Base-by-base conservation (phyloP, 2,329 filamentous ascomycete species). In the Stachybotrys elegans region DNA sequence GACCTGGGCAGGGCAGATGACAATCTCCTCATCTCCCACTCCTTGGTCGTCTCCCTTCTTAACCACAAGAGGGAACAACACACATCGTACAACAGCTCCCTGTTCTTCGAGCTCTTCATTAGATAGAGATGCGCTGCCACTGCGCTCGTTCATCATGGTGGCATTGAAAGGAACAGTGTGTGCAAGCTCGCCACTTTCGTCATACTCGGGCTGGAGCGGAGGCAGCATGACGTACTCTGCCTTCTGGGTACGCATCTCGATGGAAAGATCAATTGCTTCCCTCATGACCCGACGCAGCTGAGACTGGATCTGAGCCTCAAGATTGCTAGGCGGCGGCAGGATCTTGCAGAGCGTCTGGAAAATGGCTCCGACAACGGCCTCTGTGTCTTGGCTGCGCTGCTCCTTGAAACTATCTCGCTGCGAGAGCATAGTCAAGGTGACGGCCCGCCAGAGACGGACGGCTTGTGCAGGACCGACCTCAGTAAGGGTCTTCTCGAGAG, bases 221-320 rank as follows among this genome's bases (percentile, higher is more conserved):
- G 93, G 92, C 16, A 97, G 82, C 92, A 98, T 98, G 72, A 95
- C 93, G 71, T 95, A 98, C 70, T 97, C 93, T 29, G 93, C 90
- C 47, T 89, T 83, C 65, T 98, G 93, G 14, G 86, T 94, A 61
- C 93, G 90, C 93, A 98, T 98, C 70, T 96, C 91, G 52, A 98
- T 83, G 1, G 90, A 90, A 11, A 98, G 79, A 46, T 88, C 86
- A 40, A 96, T 93, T 1, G 94, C 93, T 49, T 92, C 81, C 52
- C 82, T 82, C 67, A 98, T 83, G 42, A 98, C 90, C 55, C 88
- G 89, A 57, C 86, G 85, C 43, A 98, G 77, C 51, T 92, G 91
- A 25, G 87, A 80, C 55, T 90, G 78, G 38, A 96, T 87, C 61
- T 94, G 87, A 32, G 76, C 70, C 66, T 93, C 86, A 44, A 92